These are phyloP conservation scores for Eragrostis nindensis DNA, from an alignment of 176 grass and related monocot species.

Conservation along the genomic window DNA sequence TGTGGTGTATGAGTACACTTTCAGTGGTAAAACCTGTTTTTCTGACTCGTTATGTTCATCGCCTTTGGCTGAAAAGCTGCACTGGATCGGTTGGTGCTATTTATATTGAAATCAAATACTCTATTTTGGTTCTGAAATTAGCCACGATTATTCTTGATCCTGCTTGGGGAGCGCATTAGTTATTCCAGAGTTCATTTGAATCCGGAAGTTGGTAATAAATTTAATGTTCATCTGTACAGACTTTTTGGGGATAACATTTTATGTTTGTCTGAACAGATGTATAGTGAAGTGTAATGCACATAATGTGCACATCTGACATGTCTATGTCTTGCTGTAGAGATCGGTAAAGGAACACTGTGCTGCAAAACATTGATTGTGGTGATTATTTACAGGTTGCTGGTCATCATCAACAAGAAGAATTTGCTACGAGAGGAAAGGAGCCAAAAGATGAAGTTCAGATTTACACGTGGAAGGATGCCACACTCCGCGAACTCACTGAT, in stretches of 20 bases:
- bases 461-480: constrained; percentile 98
- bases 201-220: not conserved
- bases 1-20: not conserved
- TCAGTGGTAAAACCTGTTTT: not conserved
- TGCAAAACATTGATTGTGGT: constrained; percentile 19
- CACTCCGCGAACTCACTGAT: constrained; percentile 87
- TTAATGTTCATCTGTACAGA: not conserved
- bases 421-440: constrained; percentile 92
- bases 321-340: not conserved
- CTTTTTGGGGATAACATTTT: not conserved
- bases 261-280: not conserved
- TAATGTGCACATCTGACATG: not conserved
- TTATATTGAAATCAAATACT: not conserved
- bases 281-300: not conserved
- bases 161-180: constrained; percentile 1
- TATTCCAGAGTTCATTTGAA: not conserved
- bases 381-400: constrained; percentile 54
- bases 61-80: not conserved
- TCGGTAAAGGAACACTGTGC: not conserved
- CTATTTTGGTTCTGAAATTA: constrained; percentile 26
- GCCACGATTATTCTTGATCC: not conserved
- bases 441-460: constrained; percentile 99
- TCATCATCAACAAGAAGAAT: constrained; percentile 89
- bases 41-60: not conserved
- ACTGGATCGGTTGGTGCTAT: not conserved